Base-by-base conservation (phyloP, 129 eudicot species). In the Escallonia rubra region DNA sequence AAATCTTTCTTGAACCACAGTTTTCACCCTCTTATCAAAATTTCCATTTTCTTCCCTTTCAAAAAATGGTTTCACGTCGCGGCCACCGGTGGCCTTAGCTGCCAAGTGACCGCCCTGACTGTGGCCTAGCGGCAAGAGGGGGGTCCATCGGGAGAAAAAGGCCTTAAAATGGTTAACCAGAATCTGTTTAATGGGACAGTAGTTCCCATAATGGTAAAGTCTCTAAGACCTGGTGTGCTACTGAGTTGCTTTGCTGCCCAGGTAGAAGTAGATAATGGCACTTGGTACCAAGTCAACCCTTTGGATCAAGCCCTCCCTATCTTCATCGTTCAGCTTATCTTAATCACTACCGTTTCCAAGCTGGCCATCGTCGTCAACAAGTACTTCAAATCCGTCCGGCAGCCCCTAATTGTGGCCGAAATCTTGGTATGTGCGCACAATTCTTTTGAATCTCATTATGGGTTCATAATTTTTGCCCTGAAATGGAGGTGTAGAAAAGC, bases 401-500 rank as follows among this genome's bases (percentile, higher is more conserved):
- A 71, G 10, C 82, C 82, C 13, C 73, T 11, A 34, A 54, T 77
- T 14, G 74, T 72, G 6, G 43, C 73, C 4, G 72, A 77, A 51
- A 40, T 71, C 14, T 8, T 72, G 54, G 82, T 77, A 76, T 44
- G 80, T 67, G 34, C 11, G 63, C 34, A 23, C 34, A 23, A 23
- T 23, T 23, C 34, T 23, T 1, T 23, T 23, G 34, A 23, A 23
- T 23, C 34, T 23, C 34, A 23, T 23, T 1, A 23, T 23, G 34
- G 34, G 34, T 23, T 23, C 34, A 23, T 23, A 23, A 0, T 23
- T 23, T 23, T 23, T 23, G 34, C 34, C 34, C 34, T 23, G 34
- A 23, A 23, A 23, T 23, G 34, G 34, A 23, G 34, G 34, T 23
- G 34, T 23, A 23, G 34, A 23, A 23, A 23, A 23, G 1, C 34